Evolutionary conservation across 306 rosid species (phyloP).

Genomic region (Sphenostylis stenocarpa): DNA sequence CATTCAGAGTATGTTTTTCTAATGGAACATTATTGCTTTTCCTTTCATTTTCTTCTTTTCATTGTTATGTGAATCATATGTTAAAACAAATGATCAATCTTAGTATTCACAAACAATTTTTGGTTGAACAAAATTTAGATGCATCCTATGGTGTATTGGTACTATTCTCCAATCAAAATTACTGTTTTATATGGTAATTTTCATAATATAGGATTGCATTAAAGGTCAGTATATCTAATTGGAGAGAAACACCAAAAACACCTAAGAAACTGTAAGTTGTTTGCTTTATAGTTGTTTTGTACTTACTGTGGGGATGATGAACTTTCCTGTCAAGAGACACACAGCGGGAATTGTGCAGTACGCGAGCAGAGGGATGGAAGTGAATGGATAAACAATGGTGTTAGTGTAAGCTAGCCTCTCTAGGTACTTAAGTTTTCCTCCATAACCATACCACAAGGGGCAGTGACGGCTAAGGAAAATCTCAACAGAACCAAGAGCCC

Average conservation of each 20-base stretch:
- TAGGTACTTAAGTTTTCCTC: constrained; percentile 49
- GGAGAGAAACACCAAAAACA: neutral
- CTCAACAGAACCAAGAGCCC: constrained; percentile 60
- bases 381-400: constrained; percentile 54
- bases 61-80: neutral
- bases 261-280: neutral
- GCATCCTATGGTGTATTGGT: neutral
- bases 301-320: constrained; percentile 56
- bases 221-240: neutral
- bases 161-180: neutral
- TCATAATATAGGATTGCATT: neutral
- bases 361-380: constrained; percentile 54
- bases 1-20: constrained; percentile 4
- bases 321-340: constrained; percentile 53
- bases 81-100: neutral
- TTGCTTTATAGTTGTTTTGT: neutral
- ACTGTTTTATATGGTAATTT: neutral
- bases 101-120: neutral
- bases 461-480: constrained; percentile 56
- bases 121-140: neutral
- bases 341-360: constrained; percentile 57
- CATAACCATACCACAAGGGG: constrained; percentile 58
- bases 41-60: neutral
- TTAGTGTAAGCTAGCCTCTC: constrained; percentile 50
- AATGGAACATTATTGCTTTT: neutral